These are phyloP conservation scores for Xylaria telfairii DNA, from an alignment of 495 filamentous ascomycete species.

Conservation along the genomic window DNA sequence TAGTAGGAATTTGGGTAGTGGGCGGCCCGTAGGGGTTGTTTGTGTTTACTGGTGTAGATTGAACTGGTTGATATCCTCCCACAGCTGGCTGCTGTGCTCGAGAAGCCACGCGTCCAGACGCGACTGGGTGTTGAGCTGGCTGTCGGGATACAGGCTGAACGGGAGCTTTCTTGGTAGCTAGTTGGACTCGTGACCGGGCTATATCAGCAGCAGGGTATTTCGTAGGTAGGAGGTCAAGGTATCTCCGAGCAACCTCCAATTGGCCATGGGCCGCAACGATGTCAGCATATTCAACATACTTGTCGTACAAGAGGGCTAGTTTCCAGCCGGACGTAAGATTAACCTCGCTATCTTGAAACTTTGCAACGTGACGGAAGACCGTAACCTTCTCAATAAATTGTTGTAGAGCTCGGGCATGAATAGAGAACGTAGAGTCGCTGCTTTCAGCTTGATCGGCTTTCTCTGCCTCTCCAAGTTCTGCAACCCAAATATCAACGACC, in stretches of 20 bases:
- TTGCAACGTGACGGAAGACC: conserved; percentile 91
- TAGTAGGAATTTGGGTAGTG: conserved; percentile 45
- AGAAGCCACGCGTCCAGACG: conserved; percentile 38
- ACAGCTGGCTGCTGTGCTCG: conserved; percentile 38
- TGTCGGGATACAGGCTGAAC: conserved; percentile 42
- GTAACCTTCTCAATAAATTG: conserved; percentile 98
- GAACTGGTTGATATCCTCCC: conserved; percentile 48
- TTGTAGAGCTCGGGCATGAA: conserved; percentile 88
- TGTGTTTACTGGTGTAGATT: conserved; percentile 42
- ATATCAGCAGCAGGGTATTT: conserved; percentile 89
- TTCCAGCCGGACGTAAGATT: conserved; percentile 81
- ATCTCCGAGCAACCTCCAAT: conserved; percentile 84
- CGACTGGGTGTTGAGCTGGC: conserved; percentile 30
- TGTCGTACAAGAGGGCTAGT: conserved; percentile 84
- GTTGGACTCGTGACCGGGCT: conserved; percentile 82
- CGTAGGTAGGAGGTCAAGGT: conserved; percentile 84
- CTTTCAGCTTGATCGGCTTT: conserved; percentile 70
- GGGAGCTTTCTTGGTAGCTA: conserved; percentile 76
- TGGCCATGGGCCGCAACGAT: conserved; percentile 91
- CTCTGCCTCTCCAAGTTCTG: conserved; percentile 83
- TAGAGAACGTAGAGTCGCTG: conserved; percentile 82
- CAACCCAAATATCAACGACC: conserved; percentile 91
- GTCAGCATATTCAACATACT: conserved; percentile 96
- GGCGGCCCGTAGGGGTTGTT: conserved; percentile 39
- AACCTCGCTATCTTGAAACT: conserved; percentile 83